Percentiles rank a stretch among this genome's conserved stretches.
phyloP scores from a whole-genome alignment of 148 eudicot species.

The Chenopodium album region DNA sequence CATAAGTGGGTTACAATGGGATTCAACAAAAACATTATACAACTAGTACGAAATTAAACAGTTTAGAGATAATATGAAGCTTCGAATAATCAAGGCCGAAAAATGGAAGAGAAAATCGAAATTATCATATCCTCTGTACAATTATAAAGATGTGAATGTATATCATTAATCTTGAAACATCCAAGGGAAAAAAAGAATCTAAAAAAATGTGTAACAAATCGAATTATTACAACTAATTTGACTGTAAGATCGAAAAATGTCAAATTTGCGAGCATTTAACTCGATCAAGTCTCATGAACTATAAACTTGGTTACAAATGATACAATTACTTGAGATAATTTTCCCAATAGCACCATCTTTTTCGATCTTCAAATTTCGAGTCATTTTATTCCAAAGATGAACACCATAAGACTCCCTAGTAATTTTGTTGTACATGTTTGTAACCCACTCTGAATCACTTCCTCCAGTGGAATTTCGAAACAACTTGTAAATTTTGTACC shows the following conservation, averaged over 20 bases:
- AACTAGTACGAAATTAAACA: neutral
- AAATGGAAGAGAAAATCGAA: neutral
- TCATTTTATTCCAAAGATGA: conserved; percentile 73
- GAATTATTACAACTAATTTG: neutral
- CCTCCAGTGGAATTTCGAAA: conserved; percentile 27
- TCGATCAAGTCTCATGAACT: neutral
- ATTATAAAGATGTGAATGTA: neutral
- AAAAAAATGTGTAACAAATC: neutral
- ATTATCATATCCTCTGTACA: neutral
- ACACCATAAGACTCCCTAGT: conserved; percentile 46
- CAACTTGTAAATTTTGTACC: conserved; percentile 38
- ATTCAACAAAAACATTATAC: neutral
- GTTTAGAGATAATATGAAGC: neutral
- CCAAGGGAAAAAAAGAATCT: neutral
- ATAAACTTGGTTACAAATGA: conserved; percentile 44
- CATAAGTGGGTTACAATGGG: too few species aligned
- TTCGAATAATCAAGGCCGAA: neutral
- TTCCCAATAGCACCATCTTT: conserved; percentile 53
- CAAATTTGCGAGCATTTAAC: neutral
- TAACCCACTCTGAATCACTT: conserved; percentile 38
- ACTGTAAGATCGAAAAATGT: neutral
- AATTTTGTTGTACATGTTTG: conserved; percentile 31
- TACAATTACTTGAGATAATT: conserved; percentile 52
- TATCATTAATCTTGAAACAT: neutral
- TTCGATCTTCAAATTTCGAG: conserved; percentile 45